Evolutionary conservation across 805 yeast species (phyloP).

Genomic region (Wickerhamomyces queroliae): DNA sequence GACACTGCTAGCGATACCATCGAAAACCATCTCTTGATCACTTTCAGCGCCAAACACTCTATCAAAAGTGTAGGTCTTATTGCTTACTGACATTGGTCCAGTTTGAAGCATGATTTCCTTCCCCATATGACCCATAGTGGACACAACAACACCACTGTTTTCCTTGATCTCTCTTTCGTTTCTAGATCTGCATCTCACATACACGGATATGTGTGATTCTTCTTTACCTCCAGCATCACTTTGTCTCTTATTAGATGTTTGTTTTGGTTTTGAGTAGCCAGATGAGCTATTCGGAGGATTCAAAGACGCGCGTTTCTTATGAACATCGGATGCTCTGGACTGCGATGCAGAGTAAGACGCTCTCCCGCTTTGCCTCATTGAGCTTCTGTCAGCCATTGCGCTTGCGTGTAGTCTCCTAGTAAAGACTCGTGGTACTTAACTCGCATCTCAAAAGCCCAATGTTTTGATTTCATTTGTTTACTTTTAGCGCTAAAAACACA

Average conservation of each 20-base stretch:
- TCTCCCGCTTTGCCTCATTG: not conserved
- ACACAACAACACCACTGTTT: constrained; percentile 49
- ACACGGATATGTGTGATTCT: constrained; percentile 43
- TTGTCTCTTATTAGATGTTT: constrained; percentile 13
- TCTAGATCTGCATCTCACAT: constrained; percentile 51
- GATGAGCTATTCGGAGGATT: constrained; percentile 2
- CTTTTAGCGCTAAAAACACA: not conserved
- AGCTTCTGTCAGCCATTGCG: constrained; percentile 1
- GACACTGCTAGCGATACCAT: constrained; percentile 52
- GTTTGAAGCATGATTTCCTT: constrained; percentile 41
- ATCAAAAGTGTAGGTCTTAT: constrained; percentile 64
- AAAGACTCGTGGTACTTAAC: no score
- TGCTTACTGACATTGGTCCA: constrained; percentile 25
- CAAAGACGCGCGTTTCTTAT: not conserved
- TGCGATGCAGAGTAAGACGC: constrained; percentile 1
- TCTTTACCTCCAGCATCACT: constrained; percentile 9
- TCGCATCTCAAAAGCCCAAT: not conserved
- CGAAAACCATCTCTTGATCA: constrained; percentile 63
- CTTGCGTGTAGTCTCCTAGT: no score
- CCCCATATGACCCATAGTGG: constrained; percentile 39
- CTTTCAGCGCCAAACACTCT: constrained; percentile 78
- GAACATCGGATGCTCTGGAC: not conserved
- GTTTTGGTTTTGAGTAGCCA: constrained; percentile 16
- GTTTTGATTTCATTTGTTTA: not conserved
- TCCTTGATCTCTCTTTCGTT: constrained; percentile 49